Base-by-base conservation (phyloP, 305 asterid genomes). In the Fraxinus floribunda region DNA sequence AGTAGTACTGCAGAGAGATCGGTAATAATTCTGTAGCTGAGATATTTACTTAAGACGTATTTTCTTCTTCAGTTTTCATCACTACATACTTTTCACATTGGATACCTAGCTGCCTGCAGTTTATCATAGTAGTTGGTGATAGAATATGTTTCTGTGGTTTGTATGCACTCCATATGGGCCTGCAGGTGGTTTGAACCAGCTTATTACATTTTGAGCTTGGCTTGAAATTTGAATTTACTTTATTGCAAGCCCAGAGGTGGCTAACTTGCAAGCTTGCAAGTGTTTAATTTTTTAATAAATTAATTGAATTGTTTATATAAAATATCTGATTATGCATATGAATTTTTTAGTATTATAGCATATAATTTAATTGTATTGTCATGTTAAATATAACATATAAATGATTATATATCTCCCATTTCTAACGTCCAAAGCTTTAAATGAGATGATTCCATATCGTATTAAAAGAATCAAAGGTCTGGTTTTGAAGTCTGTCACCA, bases 1-100 rank as follows among this genome's bases (percentile, higher is more conserved):
- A 86, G 85, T 85, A 86, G 78, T 84, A 49, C 93, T 24, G 90
- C 91, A 34, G 97, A 92, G 86, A 91, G 92, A 89, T 88, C 88
- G 97, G 99, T 97, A 93, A 70, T 94, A 34, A 78, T 79, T 82
- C 22, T 57, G 62, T 77, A 57, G 44, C 62, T 71, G 15, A 29
- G 38, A 68, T 29, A 30, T 68, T 68, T 68, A 7, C 29, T 22
- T 24, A 66, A 20, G 32, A 39, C 22, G 10, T 46, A 24, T 78
- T 41, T 78, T 83, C 71, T 77, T 74, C 41, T 78, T 74, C 44
- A 24, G 74, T 81, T 55, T 36, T 75, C 79, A 44, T 74, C n/a
- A 30, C 75, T 66, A 6, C 29, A 7, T 18, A 57, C 29, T 57
- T 57, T 57, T 57, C 29, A 72, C 22, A 46, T 35, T 64, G 34